Percentiles rank a stretch among this genome's conserved stretches.
These are phyloP conservation scores for Garcia nutans DNA, from an alignment of 345 rosid species.

Conservation along the genomic window DNA sequence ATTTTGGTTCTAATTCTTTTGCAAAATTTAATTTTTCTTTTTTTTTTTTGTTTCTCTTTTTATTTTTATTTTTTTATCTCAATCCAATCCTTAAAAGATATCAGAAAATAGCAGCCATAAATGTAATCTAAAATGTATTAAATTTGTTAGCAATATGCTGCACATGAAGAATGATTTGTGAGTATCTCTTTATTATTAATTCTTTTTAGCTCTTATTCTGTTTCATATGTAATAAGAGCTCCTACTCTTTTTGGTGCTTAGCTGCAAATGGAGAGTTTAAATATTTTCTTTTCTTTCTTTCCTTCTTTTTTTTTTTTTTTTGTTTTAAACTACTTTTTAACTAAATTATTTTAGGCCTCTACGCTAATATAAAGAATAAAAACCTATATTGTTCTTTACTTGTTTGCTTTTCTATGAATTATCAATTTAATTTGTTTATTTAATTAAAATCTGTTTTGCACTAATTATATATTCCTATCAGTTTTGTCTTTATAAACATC, in stretches of 20 bases:
- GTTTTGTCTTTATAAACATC: no score
- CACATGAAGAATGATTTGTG: conserved; percentile 39
- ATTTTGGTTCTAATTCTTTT: conserved; percentile 45
- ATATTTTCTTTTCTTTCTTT: no score
- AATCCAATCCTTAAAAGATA: conserved; percentile 30
- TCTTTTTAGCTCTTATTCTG: neutral
- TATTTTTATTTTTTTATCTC: conserved; percentile 18
- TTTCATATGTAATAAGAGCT: no score
- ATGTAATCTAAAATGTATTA: conserved; percentile 39
- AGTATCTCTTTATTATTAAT: conserved; percentile 14
- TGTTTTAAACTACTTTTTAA: no score
- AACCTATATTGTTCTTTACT: no score
- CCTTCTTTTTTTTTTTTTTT: no score
- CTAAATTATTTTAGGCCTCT: no score
- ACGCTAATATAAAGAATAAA: no score
- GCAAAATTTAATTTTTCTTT: neutral
- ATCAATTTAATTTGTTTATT: no score
- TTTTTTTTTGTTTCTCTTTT: neutral
- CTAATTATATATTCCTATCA: no score
- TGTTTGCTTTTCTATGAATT: no score
- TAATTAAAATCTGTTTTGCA: no score
- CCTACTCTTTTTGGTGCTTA: neutral
- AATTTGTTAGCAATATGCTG: conserved; percentile 39
- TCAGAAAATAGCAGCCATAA: conserved; percentile 22
- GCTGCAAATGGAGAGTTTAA: neutral